A percentile compares a stretch with the other conserved stretches of the same genome.
phyloP scores from a whole-genome alignment of 345 rosid genomes.

The Salix arbutifolia region DNA sequence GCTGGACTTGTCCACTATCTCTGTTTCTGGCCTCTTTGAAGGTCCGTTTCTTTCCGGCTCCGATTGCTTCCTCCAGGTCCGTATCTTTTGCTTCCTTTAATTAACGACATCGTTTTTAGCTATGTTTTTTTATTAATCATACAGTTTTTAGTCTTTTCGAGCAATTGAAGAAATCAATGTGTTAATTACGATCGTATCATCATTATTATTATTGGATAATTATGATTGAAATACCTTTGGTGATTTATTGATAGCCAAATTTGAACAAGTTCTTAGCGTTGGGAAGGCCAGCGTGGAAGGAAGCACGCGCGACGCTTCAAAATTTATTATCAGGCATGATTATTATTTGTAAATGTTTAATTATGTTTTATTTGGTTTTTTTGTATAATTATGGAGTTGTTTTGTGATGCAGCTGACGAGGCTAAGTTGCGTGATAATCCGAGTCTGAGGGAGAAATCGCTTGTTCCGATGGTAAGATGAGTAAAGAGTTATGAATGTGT shows the following conservation, averaged over 20 bases:
- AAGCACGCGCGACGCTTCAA: conserved; percentile 86
- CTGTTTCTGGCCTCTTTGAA: conserved; percentile 70
- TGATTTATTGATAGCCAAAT: conserved; percentile 50
- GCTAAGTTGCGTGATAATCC: conserved; percentile 67
- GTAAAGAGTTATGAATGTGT: not conserved
- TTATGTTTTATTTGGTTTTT: not conserved
- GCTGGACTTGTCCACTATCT: conserved; percentile 68
- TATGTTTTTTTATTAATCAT: not conserved
- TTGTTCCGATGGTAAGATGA: conserved; percentile 56
- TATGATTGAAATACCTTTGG: not conserved
- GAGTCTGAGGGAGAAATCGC: conserved; percentile 53
- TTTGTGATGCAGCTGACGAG: conserved; percentile 55
- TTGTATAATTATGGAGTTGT: not conserved
- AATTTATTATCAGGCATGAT: conserved; percentile 67
- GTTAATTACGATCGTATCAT: no score
- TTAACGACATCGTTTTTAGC: not conserved
- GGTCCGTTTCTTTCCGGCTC: conserved; percentile 59
- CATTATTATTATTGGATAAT: no score
- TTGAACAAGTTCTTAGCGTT: conserved; percentile 71
- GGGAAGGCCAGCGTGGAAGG: conserved; percentile 96
- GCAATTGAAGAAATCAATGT: not conserved
- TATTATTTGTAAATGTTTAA: not conserved
- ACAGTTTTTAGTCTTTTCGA: not conserved
- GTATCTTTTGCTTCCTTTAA: not conserved
- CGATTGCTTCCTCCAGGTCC: conserved; percentile 86